Conservation (phyloP, 345 rosid genomes). For the Populus euphratica region DNA sequence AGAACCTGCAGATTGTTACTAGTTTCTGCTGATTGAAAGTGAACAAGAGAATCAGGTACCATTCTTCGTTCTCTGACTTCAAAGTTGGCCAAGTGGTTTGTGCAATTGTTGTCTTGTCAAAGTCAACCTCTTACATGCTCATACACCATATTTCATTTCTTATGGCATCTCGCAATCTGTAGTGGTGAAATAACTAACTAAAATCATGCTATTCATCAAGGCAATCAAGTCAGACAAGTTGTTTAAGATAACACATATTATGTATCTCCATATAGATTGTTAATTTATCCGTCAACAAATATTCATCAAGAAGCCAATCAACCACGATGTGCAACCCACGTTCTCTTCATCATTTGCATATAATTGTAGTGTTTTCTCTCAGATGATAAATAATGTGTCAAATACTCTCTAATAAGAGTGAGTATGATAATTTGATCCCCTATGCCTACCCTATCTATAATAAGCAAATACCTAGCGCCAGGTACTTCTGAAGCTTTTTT, state of each 20-base stretch:
- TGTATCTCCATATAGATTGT: neutral
- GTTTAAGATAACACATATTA: neutral
- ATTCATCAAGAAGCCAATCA: neutral
- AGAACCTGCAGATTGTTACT: neutral
- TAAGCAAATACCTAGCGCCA: neutral
- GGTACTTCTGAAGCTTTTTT: neutral
- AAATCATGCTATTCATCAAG: neutral
- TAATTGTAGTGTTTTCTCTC: neutral
- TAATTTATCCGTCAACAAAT: neutral
- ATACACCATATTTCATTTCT: neutral
- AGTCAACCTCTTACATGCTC: neutral
- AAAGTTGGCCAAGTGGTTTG: too few relatives aligned
- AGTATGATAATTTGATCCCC: neutral
- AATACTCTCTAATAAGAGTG: neutral
- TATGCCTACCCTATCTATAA: neutral
- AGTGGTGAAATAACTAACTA: neutral
- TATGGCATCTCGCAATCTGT: neutral
- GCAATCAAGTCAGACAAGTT: neutral
- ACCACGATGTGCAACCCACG: neutral
- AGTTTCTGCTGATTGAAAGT: neutral
- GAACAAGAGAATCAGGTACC: neutral
- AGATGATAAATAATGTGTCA: neutral
- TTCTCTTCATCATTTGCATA: neutral
- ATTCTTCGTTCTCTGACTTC: neutral
- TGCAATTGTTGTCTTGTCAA: too few relatives aligned